Conservation (phyloP, 257 asterid genomes). For the Sherardia arvensis region DNA sequence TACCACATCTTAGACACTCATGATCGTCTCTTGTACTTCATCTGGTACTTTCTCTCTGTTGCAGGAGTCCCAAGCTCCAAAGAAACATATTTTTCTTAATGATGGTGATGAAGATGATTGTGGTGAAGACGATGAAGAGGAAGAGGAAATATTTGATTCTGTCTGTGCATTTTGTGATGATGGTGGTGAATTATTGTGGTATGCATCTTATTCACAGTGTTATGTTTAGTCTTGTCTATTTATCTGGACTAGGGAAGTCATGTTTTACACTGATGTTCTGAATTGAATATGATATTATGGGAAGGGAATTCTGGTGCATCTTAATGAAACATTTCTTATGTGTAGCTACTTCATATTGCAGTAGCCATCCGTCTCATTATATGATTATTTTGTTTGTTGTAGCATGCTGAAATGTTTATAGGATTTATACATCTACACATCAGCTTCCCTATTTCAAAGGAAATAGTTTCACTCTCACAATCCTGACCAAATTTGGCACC, state of each 20-base stretch:
- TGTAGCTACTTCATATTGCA: neutral
- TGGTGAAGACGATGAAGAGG: conserved; percentile 23
- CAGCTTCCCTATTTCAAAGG: neutral
- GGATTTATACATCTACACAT: neutral
- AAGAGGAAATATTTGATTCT: conserved; percentile 28
- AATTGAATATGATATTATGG: neutral
- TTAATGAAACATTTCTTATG: neutral
- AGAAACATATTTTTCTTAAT: conserved; percentile 26
- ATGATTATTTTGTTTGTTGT: neutral
- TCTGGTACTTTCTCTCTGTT: conserved; percentile 12
- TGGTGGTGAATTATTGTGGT: conserved; percentile 64
- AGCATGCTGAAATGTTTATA: neutral
- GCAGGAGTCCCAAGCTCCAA: conserved; percentile 27
- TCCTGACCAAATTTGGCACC: neutral
- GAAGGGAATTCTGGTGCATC: neutral
- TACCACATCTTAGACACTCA: neutral
- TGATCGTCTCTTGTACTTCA: neutral
- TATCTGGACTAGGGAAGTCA: conserved; percentile 12
- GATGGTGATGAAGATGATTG: conserved; percentile 20
- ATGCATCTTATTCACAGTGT: conserved; percentile 17
- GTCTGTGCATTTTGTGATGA: conserved; percentile 65
- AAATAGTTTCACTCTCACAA: neutral
- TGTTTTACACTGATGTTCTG: conserved; percentile 3
- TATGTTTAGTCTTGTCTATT: conserved; percentile 13
- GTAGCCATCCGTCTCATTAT: neutral